phyloP scores from a whole-genome alignment of 2,329 filamentous ascomycete genomes.

The Diaporthe ampelina region DNA sequence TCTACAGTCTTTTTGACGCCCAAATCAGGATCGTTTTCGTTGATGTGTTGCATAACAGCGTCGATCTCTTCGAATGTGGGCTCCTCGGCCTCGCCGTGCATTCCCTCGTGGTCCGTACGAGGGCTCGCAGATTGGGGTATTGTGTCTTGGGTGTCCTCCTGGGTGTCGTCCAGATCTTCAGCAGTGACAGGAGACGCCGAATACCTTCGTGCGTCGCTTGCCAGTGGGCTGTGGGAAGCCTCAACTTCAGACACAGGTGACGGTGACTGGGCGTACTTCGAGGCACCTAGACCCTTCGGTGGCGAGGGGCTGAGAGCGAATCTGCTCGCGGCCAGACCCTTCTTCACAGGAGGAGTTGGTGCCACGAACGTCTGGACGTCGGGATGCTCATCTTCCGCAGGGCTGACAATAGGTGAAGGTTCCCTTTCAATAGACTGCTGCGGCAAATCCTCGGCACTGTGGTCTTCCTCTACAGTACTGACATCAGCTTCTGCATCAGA shows the following conservation, averaged over 20 bases:
- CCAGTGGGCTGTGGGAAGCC: conserved; percentile 27
- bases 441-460: conserved; percentile 42
- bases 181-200: conserved; percentile 44
- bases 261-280: conserved; percentile 60
- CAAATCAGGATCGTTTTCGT: conserved; percentile 79
- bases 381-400: conserved; percentile 8
- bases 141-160: conserved; percentile 51
- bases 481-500: conserved; percentile 30
- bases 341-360: conserved; percentile 45
- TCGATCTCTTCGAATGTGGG: conserved; percentile 88
- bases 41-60: conserved; percentile 89
- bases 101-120: conserved; percentile 46
- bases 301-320: conserved; percentile 51
- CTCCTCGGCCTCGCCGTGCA: conserved; percentile 44
- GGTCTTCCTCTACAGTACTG: conserved; percentile 25
- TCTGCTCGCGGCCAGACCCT: conserved; percentile 49
- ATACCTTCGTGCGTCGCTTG: conserved; percentile 42
- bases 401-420: conserved; percentile 42
- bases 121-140: conserved; percentile 49
- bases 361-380: conserved; percentile 29
- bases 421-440: conserved; percentile 49
- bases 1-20: conserved; percentile 76
- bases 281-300: conserved; percentile 59
- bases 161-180: conserved; percentile 50
- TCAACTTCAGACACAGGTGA: conserved; percentile 48